phyloP scores from a whole-genome alignment of 2,329 filamentous ascomycete genomes.

The Lachnellula occidentalis region DNA sequence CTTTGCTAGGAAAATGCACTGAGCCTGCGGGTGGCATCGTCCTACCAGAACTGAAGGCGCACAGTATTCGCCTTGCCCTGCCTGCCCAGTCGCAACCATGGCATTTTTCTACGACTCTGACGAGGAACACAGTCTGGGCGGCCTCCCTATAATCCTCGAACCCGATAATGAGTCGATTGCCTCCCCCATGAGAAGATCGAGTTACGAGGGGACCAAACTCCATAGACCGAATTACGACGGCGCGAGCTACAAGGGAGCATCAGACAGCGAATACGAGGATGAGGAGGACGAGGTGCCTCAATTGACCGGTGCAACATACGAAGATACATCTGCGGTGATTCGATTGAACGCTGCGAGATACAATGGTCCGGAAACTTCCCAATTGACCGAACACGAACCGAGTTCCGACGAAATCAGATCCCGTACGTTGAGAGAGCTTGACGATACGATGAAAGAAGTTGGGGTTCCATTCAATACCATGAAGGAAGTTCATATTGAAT shows the following conservation, averaged over 20 bases:
- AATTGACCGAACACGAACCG: neutral
- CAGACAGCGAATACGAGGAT: neutral
- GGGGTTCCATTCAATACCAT: neutral
- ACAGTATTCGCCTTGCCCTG: neutral
- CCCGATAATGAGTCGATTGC: conserved; percentile 11
- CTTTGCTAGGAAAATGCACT: no score
- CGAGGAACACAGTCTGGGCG: conserved; percentile 4
- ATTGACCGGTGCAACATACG: neutral
- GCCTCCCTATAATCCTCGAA: conserved; percentile 19
- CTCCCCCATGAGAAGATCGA: neutral
- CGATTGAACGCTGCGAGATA: neutral
- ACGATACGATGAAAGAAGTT: conserved; percentile 23
- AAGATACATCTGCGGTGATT: neutral
- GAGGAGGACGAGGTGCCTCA: neutral
- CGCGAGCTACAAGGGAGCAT: neutral
- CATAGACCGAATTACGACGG: neutral
- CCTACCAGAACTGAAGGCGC: no score
- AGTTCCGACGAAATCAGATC: conserved; percentile 3
- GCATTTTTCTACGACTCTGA: conserved; percentile 14
- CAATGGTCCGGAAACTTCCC: neutral
- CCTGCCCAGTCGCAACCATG: conserved; percentile 4
- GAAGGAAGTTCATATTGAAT: neutral
- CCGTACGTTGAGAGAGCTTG: conserved; percentile 8
- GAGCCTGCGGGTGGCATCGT: no score
- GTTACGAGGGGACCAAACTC: neutral